Evolutionary conservation across 495 filamentous ascomycete species (phyloP).

Genomic region (Podospora pseudocomata): DNA sequence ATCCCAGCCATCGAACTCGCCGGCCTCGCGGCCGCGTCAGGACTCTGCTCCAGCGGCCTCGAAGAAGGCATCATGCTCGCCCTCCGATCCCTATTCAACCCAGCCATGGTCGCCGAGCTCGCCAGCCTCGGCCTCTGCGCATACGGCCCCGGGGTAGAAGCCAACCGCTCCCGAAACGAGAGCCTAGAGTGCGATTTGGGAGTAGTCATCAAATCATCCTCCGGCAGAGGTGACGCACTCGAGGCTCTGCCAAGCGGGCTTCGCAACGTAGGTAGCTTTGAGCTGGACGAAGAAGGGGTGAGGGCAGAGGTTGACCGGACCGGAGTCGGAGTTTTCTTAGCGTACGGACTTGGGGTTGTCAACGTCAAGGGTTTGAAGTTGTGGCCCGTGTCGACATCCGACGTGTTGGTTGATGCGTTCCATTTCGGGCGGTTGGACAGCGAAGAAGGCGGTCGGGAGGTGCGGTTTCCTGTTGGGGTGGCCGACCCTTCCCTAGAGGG

Average conservation of each 20-base stretch:
- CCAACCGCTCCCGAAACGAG: slow-evolving; percentile 50
- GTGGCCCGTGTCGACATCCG: slow-evolving; percentile 63
- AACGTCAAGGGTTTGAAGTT: slow-evolving; percentile 63
- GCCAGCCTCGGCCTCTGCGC: slow-evolving; percentile 37
- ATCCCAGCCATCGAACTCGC: slow-evolving; percentile 37
- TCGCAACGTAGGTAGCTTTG: slow-evolving; percentile 45
- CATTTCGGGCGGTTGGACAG: slow-evolving; percentile 66
- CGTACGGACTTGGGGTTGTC: slow-evolving; percentile 61
- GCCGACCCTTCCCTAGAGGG: slow-evolving; percentile 48
- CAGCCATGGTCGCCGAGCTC: slow-evolving; percentile 25
- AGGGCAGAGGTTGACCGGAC: slow-evolving; percentile 38
- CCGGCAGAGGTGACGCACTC: slow-evolving; percentile 38
- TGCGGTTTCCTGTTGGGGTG: slow-evolving; percentile 55
- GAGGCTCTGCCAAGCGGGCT: slow-evolving; percentile 42
- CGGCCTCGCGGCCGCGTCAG: slow-evolving; percentile 36
- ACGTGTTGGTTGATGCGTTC: slow-evolving; percentile 71
- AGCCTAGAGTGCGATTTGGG: slow-evolving; percentile 33
- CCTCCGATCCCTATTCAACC: slow-evolving; percentile 39
- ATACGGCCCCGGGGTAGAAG: slow-evolving; percentile 41
- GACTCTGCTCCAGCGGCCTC: slow-evolving; percentile 22
- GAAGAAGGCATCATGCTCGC: slow-evolving; percentile 45
- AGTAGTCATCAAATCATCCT: slow-evolving; percentile 33
- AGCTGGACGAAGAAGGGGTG: slow-evolving; percentile 36
- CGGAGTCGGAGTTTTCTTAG: slow-evolving; percentile 42
- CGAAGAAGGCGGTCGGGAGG: slow-evolving; percentile 47